Conservation (phyloP, 495 filamentous ascomycete species). For the Aspergillus egyptiacus region DNA sequence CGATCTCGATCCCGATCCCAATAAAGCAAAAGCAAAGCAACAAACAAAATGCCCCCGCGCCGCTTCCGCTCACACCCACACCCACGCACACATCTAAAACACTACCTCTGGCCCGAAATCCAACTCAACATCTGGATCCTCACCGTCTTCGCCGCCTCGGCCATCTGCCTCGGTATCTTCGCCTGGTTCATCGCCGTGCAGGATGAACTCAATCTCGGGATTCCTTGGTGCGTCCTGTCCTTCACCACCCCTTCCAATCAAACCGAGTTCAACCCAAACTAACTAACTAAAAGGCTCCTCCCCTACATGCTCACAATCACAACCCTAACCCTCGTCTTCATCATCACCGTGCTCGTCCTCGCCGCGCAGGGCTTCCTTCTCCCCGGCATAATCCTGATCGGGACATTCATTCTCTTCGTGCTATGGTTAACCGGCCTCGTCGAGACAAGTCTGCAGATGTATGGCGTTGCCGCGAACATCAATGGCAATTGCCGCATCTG, state of each 20-base stretch:
- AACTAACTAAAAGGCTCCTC: slow-evolving; percentile 62
- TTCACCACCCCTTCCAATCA: not conserved
- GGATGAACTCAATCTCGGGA: slow-evolving; percentile 57
- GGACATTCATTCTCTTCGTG: slow-evolving; percentile 88
- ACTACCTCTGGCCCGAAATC: slow-evolving; percentile 90
- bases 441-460: slow-evolving; percentile 83
- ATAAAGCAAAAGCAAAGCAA: no score
- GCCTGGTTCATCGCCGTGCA: slow-evolving; percentile 79
- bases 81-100: slow-evolving; percentile 41
- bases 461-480: slow-evolving; percentile 68
- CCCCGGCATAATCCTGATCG: slow-evolving; percentile 82
- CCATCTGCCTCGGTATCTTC: slow-evolving; percentile 81
- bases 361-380: slow-evolving; percentile 74
- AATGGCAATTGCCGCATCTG: slow-evolving; percentile 74
- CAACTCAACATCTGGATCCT: slow-evolving; percentile 92
- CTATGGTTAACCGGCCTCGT: slow-evolving; percentile 90
- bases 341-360: slow-evolving; percentile 63
- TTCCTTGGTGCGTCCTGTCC: slow-evolving; percentile 74
- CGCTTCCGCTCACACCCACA: no score
- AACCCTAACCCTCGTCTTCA: slow-evolving; percentile 66
- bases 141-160: slow-evolving; percentile 71
- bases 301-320: slow-evolving; percentile 79
- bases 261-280: slow-evolving; percentile 12
- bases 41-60: slow-evolving; percentile 21
- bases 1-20: no score